Conservation (phyloP, 495 filamentous ascomycete genomes). For the Aspergillus sclerotioniger region DNA sequence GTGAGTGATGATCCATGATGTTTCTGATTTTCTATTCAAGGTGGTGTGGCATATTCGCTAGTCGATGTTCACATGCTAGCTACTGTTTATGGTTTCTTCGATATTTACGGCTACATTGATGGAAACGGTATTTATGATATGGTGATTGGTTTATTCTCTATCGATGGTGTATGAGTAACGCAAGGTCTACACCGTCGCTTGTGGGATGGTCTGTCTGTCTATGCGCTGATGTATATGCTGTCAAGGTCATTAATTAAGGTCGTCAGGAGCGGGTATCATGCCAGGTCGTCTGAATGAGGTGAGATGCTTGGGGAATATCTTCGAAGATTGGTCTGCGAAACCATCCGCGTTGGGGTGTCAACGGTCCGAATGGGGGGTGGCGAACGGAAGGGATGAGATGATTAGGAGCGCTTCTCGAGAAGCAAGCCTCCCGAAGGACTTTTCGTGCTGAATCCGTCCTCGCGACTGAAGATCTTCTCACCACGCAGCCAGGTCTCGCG, state of each 20-base stretch:
- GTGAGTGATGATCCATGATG: too few species aligned
- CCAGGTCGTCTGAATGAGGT: neutral
- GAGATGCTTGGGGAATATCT: neutral
- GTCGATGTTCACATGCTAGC: too few species aligned
- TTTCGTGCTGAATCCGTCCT: constrained; percentile 60
- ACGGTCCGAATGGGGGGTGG: constrained; percentile 19
- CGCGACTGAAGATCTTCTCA: constrained; percentile 64
- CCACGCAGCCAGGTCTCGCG: constrained; percentile 90
- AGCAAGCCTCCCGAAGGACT: constrained; percentile 59
- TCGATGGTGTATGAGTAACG: neutral
- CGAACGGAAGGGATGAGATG: constrained; percentile 4
- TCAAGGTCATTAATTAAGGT: neutral
- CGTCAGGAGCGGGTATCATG: neutral
- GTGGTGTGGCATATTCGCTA: too few species aligned
- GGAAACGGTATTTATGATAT: too few species aligned
- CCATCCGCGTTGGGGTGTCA: constrained; percentile 7
- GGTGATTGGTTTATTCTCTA: neutral
- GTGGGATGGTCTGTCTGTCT: neutral
- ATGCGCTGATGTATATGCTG: neutral
- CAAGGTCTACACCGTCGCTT: neutral
- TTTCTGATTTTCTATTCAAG: too few species aligned
- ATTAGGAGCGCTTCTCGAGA: constrained; percentile 54
- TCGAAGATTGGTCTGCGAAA: too few species aligned
- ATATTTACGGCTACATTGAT: too few species aligned
- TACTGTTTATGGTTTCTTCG: too few species aligned